phyloP scores from a whole-genome alignment of 78 protist genomes.

The Dictyostelium purpureum region DNA sequence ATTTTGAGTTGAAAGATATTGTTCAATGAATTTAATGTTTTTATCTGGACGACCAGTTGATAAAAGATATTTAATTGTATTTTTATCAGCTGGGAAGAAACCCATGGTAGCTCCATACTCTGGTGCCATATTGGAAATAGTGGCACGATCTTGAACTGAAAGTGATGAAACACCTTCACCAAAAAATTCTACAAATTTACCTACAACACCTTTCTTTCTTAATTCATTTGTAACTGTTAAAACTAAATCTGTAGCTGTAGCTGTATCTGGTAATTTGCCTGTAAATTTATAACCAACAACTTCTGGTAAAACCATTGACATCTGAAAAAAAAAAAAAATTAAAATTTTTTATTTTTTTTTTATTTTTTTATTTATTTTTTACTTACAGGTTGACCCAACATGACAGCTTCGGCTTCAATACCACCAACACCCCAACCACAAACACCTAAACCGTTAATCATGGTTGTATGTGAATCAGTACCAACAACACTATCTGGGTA shows the following conservation, averaged over 20 bases:
- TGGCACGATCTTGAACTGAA: constrained; percentile 91
- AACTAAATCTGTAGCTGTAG: constrained; percentile 94
- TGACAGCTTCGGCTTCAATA: constrained; percentile 93
- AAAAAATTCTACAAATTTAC: constrained; percentile 94
- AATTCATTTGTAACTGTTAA: constrained; percentile 87
- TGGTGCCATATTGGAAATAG: constrained; percentile 96
- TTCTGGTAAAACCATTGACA: constrained; percentile 86
- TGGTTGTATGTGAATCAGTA: constrained; percentile 92
- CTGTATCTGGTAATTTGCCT: constrained; percentile 81
- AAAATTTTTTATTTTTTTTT: neutral
- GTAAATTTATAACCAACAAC: constrained; percentile 90
- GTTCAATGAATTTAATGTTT: constrained; percentile 46
- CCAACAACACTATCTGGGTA: constrained; percentile 94
- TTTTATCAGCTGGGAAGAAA: constrained; percentile 92
- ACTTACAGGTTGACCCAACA: constrained; percentile 90
- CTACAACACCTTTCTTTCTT: constrained; percentile 89
- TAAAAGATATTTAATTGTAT: constrained; percentile 77
- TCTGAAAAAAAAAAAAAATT: neutral
- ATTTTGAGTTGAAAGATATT: constrained; percentile 43
- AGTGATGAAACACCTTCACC: constrained; percentile 87
- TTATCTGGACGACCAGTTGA: constrained; percentile 81
- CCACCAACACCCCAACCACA: constrained; percentile 94
- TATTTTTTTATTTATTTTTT: neutral
- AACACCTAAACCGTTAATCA: constrained; percentile 93
- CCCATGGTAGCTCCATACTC: constrained; percentile 95